Base-by-base conservation (phyloP, 805 yeast species). In the Lachancea kluyveri region DNA sequence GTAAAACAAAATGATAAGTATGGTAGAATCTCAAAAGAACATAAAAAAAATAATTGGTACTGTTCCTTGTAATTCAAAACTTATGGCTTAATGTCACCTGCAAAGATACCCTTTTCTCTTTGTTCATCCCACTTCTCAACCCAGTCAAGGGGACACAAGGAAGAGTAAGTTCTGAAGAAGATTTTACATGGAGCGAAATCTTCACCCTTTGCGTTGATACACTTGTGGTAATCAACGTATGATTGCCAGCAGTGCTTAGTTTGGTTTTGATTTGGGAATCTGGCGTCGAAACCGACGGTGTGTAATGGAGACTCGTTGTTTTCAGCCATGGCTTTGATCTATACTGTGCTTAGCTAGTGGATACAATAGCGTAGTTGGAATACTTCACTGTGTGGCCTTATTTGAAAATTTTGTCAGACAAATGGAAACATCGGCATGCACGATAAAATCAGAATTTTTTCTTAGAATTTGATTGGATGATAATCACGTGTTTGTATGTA, bases 241-340 rank as follows among this genome's bases (percentile, higher is more conserved):
- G 90, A 74, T 71, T 90, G 96, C 79, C 90, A 94, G 74, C 97
- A 92, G 74, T 90, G 96, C 70, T 82, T 87, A 55, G 96, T 85
- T 69, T 90, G 98, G 78, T 90, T 90, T 65, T 79, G 88, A 72
- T 86, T 77, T 49, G 98, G 97, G 78, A 88, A 88, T 65, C 96
- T 80, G 56, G 94, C 81, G 64, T 84, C 94, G 69, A 82, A 82
- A 41, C 81, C 82, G 56, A 76, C 79, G 37, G 81, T 77, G 51
- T 66, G 72, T 48, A 74, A 60, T 49, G 72, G 71, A 49, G 65
- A 52, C 37, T 59, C 67, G 33, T 50, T 54, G 33, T 54, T 39
- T 20, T 40, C 43, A 12, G 48, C 40, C 37, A 46, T 41, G 21
- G 17, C 19, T 29, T 17, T n/a, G n/a, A n/a, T n/a, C n/a, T n/a